These are phyloP conservation scores for Cutaneotrichosporon mucoides DNA, from an alignment of 1,284 basidiomycete genomes.

Conservation along the genomic window DNA sequence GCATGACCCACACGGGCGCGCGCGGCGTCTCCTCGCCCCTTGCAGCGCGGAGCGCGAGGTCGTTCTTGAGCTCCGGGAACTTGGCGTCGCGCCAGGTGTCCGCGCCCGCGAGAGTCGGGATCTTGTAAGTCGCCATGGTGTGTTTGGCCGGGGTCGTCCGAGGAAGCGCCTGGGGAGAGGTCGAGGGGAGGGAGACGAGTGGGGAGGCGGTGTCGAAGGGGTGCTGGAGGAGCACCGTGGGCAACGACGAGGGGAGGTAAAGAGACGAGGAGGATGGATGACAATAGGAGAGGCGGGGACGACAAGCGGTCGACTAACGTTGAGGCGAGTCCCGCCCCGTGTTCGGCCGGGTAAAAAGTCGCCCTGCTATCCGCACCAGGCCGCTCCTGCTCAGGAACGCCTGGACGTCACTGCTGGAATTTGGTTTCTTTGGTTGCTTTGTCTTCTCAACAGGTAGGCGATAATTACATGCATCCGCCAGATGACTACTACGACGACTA, in stretches of 20 bases:
- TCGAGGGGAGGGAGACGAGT: neutral
- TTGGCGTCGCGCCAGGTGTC: constrained; percentile 30
- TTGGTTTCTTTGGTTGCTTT: too few relatives aligned
- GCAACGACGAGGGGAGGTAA: neutral
- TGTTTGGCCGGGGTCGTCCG: neutral
- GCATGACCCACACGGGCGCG: constrained; percentile 98
- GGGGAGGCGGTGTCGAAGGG: constrained; percentile 2
- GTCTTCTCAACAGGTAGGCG: neutral
- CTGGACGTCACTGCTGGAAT: too few relatives aligned
- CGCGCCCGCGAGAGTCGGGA: constrained; percentile 27
- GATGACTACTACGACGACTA: neutral
- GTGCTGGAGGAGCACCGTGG: constrained; percentile 3
- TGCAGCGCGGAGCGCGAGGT: constrained; percentile 84
- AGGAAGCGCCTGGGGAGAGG: neutral
- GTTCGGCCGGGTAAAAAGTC: too few relatives aligned
- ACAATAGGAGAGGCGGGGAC: neutral
- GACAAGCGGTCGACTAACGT: too few relatives aligned
- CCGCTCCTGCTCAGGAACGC: too few relatives aligned
- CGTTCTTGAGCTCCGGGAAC: constrained; percentile 72
- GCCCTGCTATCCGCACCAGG: too few relatives aligned
- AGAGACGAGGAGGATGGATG: neutral
- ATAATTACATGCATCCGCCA: constrained; percentile 3
- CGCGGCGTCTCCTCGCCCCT: constrained; percentile 80
- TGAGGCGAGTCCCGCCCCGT: too few relatives aligned
- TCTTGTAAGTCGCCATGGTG: constrained; percentile 19